Percentiles rank a stretch among this genome's conserved stretches.
phyloP scores from a whole-genome alignment of 192 early-diverging fungal species.

The Coemansia sp. region DNA sequence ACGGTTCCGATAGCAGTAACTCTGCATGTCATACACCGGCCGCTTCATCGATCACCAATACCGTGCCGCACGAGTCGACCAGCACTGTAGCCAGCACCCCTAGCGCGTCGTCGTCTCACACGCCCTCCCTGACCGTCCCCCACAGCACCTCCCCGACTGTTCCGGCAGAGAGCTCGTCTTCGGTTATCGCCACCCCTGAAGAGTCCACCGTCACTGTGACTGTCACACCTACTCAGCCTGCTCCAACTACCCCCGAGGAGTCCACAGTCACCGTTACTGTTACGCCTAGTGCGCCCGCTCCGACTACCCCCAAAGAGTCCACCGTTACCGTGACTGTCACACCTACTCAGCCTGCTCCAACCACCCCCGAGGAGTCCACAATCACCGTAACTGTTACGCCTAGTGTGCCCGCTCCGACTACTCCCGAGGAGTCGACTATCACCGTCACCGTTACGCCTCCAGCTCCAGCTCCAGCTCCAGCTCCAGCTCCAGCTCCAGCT shows the following conservation, averaged over 20 bases:
- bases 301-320: background rate
- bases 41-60: too few relatives aligned
- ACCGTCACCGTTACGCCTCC: slow-evolving; percentile 3
- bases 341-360: background rate
- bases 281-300: background rate
- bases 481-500: background rate
- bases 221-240: too few relatives aligned
- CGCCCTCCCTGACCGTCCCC: too few relatives aligned
- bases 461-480: background rate
- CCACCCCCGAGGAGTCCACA: background rate
- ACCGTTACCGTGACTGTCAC: background rate
- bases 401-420: background rate
- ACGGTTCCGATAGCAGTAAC: too few relatives aligned
- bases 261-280: background rate
- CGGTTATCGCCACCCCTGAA: background rate
- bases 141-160: too few relatives aligned
- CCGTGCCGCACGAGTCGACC: too few relatives aligned
- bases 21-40: too few relatives aligned
- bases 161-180: too few relatives aligned
- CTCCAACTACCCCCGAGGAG: background rate
- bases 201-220: background rate
- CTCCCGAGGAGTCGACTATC: background rate
- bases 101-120: too few relatives aligned
- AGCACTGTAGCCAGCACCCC: too few relatives aligned
- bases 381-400: background rate